phyloP scores from a whole-genome alignment of 768 basidiomycete species.

The Collybia sordida region DNA sequence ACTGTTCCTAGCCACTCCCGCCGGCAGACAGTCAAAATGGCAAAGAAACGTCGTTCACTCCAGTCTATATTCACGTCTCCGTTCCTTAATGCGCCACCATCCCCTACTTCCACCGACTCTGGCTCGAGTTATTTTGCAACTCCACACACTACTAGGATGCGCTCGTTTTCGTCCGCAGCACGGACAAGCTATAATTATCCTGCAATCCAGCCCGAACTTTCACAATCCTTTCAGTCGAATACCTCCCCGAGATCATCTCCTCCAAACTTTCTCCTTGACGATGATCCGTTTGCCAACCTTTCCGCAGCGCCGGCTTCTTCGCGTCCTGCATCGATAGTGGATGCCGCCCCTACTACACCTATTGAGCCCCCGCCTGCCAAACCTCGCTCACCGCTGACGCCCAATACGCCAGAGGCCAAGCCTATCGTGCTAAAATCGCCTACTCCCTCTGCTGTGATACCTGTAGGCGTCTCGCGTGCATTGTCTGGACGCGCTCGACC shows the following conservation, averaged over 20 bases:
- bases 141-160: conserved; percentile 16
- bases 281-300: conserved; percentile 74
- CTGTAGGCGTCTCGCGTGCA: conserved; percentile 14
- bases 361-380: conserved; percentile 10
- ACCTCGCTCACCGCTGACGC: conserved; percentile 28
- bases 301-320: conserved; percentile 23
- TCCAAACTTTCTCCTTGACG: conserved; percentile 55
- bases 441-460: conserved; percentile 7
- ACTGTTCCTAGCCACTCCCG: conserved; percentile 5
- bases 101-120: conserved; percentile 22
- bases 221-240: conserved; percentile 14
- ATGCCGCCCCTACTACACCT: conserved; percentile 7
- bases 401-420: conserved; percentile 13
- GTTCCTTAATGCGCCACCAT: conserved; percentile 35
- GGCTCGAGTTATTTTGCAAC: conserved; percentile 13
- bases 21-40: conserved; percentile 29
- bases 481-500: conserved; percentile 26
- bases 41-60: conserved; percentile 52
- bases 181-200: conserved; percentile 10
- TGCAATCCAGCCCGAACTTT: conserved; percentile 11
- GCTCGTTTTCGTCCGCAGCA: conserved; percentile 22
- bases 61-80: conserved; percentile 51
- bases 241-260: conserved; percentile 26
- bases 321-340: neutral
- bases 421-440: conserved; percentile 14